Evolutionary conservation across 257 asterid genomes (phyloP).

Genomic region (Nicotiana obtusifolia): DNA sequence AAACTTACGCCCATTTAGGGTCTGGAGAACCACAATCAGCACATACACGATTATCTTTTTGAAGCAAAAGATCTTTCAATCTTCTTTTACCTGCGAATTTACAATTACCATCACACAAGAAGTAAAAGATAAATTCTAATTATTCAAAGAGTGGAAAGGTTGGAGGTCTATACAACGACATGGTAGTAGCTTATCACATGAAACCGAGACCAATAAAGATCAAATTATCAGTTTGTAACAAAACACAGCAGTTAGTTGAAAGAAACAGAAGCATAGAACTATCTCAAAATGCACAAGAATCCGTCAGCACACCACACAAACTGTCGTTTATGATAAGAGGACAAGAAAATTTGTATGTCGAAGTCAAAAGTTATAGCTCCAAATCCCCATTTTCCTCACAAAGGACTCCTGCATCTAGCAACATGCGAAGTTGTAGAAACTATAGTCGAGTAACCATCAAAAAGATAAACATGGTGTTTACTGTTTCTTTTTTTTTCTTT

Average conservation of each 20-base stretch:
- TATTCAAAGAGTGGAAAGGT: slow-evolving; percentile 10
- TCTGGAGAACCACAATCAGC: slow-evolving; percentile 97
- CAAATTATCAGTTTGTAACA: not conserved
- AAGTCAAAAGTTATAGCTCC: not conserved
- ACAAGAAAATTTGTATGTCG: too few relatives aligned
- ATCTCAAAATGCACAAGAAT: not conserved
- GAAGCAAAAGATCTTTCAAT: slow-evolving; percentile 77
- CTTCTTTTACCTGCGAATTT: slow-evolving; percentile 59
- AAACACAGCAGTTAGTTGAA: not conserved
- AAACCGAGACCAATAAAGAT: not conserved
- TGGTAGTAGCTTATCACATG: not conserved
- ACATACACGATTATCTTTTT: slow-evolving; percentile 69
- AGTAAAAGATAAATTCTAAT: not conserved
- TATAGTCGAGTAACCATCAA: not conserved
- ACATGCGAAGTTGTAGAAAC: not conserved
- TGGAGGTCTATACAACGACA: slow-evolving; percentile 3
- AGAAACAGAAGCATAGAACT: not conserved
- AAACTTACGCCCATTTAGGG: slow-evolving; percentile 99
- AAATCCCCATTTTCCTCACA: not conserved
- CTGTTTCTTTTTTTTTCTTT: too few relatives aligned
- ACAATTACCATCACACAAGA: not conserved
- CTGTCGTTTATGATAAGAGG: too few relatives aligned
- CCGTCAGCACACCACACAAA: too few relatives aligned
- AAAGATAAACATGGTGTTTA: too few relatives aligned
- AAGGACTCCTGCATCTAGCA: not conserved